Evolutionary conservation across 345 rosid species (phyloP).

Genomic region (Aquilaria sinensis): DNA sequence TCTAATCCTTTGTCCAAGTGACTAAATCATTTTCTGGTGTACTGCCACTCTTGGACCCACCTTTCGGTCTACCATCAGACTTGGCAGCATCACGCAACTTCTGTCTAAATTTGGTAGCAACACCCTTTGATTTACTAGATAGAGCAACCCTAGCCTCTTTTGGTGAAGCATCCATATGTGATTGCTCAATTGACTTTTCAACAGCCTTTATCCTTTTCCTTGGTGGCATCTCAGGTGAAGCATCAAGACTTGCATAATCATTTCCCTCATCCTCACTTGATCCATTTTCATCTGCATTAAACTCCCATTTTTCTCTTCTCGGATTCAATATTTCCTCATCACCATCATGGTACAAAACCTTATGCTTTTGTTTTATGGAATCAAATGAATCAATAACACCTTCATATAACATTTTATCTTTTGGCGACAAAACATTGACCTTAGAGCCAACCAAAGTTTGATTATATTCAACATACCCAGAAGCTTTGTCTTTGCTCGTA

Average conservation of each 20-base stretch:
- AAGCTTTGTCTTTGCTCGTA: slow-evolving; percentile 44
- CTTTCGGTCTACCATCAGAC: slow-evolving; percentile 33
- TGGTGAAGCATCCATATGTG: slow-evolving; percentile 30
- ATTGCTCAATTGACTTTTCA: slow-evolving; percentile 30
- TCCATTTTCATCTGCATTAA: slow-evolving; percentile 27
- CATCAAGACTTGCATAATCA: slow-evolving; percentile 31
- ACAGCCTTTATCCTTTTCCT: slow-evolving; percentile 54
- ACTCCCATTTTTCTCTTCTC: slow-evolving; percentile 47
- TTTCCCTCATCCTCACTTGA: slow-evolving; percentile 41
- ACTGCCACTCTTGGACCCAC: slow-evolving; percentile 23
- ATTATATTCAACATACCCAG: slow-evolving; percentile 35
- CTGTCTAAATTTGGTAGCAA: slow-evolving; percentile 7
- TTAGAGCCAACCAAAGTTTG: slow-evolving; percentile 55
- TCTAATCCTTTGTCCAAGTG: slow-evolving; percentile 30
- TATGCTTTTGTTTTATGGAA: slow-evolving; percentile 52
- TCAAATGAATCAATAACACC: slow-evolving; percentile 57
- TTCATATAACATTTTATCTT: slow-evolving; percentile 57
- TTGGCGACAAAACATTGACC: slow-evolving; percentile 82
- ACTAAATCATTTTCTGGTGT: slow-evolving; percentile 29
- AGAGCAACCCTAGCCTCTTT: slow-evolving; percentile 58
- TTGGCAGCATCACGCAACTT: too few relatives aligned
- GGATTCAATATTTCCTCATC: slow-evolving; percentile 55
- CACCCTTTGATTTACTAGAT: slow-evolving; percentile 47
- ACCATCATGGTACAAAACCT: slow-evolving; percentile 63
- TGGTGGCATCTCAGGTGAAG: slow-evolving; percentile 51